Evolutionary conservation across 345 rosid genomes (phyloP), one percentile per base, ranked within the genome.

Genomic region (Cochlearia excelsa): DNA sequence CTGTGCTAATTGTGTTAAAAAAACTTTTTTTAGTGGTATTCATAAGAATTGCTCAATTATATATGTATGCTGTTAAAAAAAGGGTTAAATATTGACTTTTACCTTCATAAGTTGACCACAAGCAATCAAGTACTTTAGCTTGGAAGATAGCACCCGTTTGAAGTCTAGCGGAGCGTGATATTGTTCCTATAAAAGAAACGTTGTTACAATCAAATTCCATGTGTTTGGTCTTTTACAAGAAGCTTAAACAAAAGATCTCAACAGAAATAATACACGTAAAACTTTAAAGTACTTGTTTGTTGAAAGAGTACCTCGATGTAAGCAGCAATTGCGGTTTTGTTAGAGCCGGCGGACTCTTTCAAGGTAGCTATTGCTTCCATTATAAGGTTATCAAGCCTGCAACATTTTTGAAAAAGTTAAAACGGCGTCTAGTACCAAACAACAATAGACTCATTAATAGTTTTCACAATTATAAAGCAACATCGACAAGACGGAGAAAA

Each of bases 101-200:
- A 93, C 99, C 95, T 94, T 94, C 61, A 84, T 49, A 50, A 94
- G 81, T 81, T 84, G 87, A 39, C 96, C 88, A 46, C 75, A 71
- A 41, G 83, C 77, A n/a, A 81, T 80, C 79, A 90, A 61, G 78
- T 78, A 75, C 83, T 87, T 93, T 10, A 93, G 70, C 77, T 90
- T 90, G 61, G 83, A 81, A 5, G 97, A 90, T 70, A 94, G 77
- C 60, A 81, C 54, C 79, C 90, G 82, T 77, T 82, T 90, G 59
- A 94, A 89, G 74, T 94, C 95, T 38, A 74, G 79, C 49, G 96
- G 99, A 67, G 96, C 86, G 84, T 92, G 81, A 77, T 85, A 94
- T 77, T 90, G 35, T 33, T 33, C 35, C 35, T 33, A 33, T 33
- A 33, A 31, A 26, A 40, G 23, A 29, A 33, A 8, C 31, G 43